These are phyloP conservation scores for Prunus yedoensis DNA, from an alignment of 331 rosid genomes.

Conservation along the genomic window DNA sequence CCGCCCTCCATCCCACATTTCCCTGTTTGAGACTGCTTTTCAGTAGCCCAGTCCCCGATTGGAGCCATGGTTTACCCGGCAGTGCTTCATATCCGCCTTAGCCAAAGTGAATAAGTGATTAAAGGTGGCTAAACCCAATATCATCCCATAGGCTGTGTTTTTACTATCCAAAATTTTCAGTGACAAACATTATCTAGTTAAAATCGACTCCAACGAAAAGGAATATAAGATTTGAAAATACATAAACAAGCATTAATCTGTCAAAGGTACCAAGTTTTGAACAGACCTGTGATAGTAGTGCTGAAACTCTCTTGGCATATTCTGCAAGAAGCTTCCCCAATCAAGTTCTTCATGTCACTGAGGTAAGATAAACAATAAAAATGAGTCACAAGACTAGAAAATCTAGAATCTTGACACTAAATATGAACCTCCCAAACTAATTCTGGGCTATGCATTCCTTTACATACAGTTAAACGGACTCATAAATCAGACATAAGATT, in stretches of 20 bases:
- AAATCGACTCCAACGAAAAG: neutral
- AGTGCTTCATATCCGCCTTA: too few species aligned
- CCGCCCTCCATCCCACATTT: too few species aligned
- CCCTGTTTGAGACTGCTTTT: too few species aligned
- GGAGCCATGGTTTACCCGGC: too few species aligned
- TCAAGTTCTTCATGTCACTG: slow-evolving; percentile 73
- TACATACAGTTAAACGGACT: neutral
- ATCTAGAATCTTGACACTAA: neutral
- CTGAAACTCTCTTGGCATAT: slow-evolving; percentile 77
- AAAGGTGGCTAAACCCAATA: neutral
- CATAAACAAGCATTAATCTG: neutral
- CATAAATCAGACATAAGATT: neutral
- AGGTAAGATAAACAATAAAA: slow-evolving; percentile 16
- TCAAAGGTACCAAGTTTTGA: neutral
- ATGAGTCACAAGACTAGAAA: neutral
- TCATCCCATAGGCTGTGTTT: neutral
- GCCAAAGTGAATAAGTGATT: neutral
- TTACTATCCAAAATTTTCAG: too few species aligned
- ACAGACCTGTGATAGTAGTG: slow-evolving; percentile 57
- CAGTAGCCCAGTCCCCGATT: too few species aligned
- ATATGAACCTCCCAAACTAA: neutral
- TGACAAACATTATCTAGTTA: too few species aligned
- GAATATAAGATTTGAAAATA: neutral
- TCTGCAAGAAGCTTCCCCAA: slow-evolving; percentile 73
- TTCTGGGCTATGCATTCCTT: neutral